Conservation (phyloP, 805 yeast species). For the Wickerhamiella vanderwaltii region DNA sequence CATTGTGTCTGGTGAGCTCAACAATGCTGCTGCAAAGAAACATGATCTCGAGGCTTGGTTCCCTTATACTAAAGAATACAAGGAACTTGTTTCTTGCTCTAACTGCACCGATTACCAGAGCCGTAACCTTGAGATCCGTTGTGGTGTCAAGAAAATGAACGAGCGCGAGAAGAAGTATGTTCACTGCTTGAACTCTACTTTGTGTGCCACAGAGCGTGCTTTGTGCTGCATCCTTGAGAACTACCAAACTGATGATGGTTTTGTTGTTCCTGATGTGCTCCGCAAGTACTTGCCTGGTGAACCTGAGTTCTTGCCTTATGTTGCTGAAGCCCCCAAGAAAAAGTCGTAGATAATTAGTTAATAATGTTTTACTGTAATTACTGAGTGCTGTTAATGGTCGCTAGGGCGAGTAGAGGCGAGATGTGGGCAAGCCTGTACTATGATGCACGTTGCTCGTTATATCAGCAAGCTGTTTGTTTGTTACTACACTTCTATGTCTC, state of each 20-base stretch:
- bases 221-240: conserved; percentile 94
- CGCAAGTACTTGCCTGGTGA: conserved; percentile 96
- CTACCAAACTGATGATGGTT: conserved; percentile 95
- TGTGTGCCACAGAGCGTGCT: conserved; percentile 97
- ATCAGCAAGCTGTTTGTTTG: too few relatives aligned
- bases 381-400: too few relatives aligned
- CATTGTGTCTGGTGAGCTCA: conserved; percentile 95
- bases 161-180: conserved; percentile 96
- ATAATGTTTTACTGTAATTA: too few relatives aligned
- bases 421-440: too few relatives aligned
- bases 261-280: conserved; percentile 85
- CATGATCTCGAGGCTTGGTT: conserved; percentile 99
- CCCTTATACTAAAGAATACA: conserved; percentile 98
- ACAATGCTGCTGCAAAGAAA: conserved; percentile 98
- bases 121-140: conserved; percentile 95
- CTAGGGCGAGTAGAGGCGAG: too few relatives aligned
- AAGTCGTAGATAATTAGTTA: conserved; percentile 6
- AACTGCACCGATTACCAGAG: conserved; percentile 99
- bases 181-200: conserved; percentile 94
- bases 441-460: too few relatives aligned
- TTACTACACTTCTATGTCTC: too few relatives aligned
- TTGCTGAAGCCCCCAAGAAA: conserved; percentile 10
- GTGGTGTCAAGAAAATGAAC: conserved; percentile 92
- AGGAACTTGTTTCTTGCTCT: conserved; percentile 95
- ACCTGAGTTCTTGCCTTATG: conserved; percentile 87